Evolutionary conservation across 345 rosid species (phyloP).

Genomic region (Bruguiera gymnorhiza): DNA sequence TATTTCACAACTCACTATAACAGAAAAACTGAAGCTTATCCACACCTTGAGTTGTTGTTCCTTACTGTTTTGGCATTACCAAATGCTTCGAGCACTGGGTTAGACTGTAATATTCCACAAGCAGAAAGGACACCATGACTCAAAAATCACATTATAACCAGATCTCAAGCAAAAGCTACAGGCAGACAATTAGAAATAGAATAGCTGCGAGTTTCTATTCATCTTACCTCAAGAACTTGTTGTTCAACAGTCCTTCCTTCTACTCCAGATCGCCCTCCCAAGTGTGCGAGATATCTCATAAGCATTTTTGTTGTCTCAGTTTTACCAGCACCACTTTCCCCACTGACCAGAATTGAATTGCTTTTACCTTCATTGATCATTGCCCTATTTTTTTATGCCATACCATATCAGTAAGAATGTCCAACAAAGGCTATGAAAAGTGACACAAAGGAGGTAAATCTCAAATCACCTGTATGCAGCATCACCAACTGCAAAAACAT

Average conservation of each 20-base stretch:
- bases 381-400: conserved; percentile 49
- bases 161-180: neutral
- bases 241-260: conserved; percentile 98
- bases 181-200: conserved; percentile 19
- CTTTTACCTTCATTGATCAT: conserved; percentile 96
- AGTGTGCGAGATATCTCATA: conserved; percentile 91
- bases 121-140: neutral
- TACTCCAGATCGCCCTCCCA: conserved; percentile 95
- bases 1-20: neutral
- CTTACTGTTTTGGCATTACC: conserved; percentile 95
- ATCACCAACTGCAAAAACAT: conserved; percentile 94
- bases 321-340: conserved; percentile 99
- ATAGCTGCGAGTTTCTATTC: conserved; percentile 9
- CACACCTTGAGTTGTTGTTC: conserved; percentile 89
- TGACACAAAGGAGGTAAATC: neutral
- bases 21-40: neutral
- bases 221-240: conserved; percentile 90
- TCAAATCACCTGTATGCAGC: conserved; percentile 77
- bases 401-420: conserved; percentile 28
- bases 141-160: neutral
- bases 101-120: conserved; percentile 53
- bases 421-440: neutral
- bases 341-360: conserved; percentile 94
- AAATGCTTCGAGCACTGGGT: conserved; percentile 99
- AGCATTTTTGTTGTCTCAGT: conserved; percentile 99